Base-by-base conservation (phyloP, 805 yeast species). In the Kazachstania kunashirensis region DNA sequence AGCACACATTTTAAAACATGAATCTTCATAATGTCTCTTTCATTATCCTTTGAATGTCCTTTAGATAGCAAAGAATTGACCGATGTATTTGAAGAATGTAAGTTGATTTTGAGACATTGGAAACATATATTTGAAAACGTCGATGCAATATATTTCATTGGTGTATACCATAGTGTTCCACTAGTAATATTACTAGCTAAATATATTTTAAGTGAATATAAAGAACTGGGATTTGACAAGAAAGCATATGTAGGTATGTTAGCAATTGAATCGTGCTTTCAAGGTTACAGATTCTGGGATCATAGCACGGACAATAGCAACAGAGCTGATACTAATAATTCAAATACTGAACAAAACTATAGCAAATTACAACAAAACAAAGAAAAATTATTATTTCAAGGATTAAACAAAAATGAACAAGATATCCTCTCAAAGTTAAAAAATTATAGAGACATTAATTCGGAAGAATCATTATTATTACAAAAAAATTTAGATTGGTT, bases 121-220 rank as follows among this genome's bases (percentile, higher is more conserved):
- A 52, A 64, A 31, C 55, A 63, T 11, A 63, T 66, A 27, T 62
- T 75, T 30, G 62, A 65, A 31, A 65, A 62, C 12, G 71, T 74
- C 2, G 73, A 73, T 42, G 63, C 65, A 24, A 60, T 75, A 3
- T 66, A 70, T 34, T 56, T 74, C 24, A 67, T 68, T 1, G 67
- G 78, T 0, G 71, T 68, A 40, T 72, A 75, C 13, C 74, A 71
- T 44, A 72, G 78, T 1, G 67, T 71, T 29, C 77, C 75, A 2
- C 66, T 75, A 13, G 57, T 73, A 1, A 61, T 71, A 2, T 57
- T 65, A 6, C 44, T 75, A 11, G 57, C 74, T n/a, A 67, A 75
- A 2, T 54, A 58, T 29, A 56, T 75, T 14, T 61, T 75, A 13
- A 53, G 60, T 6, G 40, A 51, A 20, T 44, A 50, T 17, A 37